Conservation (phyloP, 73 alveolate species). For the Strombidium stylifer region DNA sequence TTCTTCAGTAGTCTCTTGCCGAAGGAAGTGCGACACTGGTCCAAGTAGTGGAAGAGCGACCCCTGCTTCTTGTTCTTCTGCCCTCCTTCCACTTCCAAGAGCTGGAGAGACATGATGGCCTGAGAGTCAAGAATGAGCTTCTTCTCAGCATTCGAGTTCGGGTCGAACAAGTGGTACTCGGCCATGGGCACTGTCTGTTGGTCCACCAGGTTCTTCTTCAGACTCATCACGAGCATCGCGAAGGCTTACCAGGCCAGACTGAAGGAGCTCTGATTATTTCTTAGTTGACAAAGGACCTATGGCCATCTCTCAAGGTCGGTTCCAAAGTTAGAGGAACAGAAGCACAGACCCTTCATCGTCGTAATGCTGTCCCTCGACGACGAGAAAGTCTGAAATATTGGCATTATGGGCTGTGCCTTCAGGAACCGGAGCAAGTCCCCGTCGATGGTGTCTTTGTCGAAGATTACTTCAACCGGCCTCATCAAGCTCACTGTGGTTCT, state of each 20-base stretch:
- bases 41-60: slow-evolving; percentile 56
- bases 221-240: slow-evolving; percentile 7
- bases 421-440: no score
- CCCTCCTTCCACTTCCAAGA: neutral
- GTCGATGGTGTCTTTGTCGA: slow-evolving; percentile 18
- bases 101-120: no score
- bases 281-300: neutral
- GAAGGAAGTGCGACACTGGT: slow-evolving; percentile 64
- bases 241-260: slow-evolving; percentile 3
- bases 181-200: neutral
- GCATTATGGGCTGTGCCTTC: no score
- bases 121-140: slow-evolving; percentile 75
- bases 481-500: slow-evolving; percentile 36
- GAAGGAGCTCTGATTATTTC: neutral
- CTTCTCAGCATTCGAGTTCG: neutral
- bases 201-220: neutral
- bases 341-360: slow-evolving; percentile 16
- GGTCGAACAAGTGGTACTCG: neutral
- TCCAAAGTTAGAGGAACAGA: neutral
- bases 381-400: no score
- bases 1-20: slow-evolving; percentile 71
- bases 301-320: neutral
- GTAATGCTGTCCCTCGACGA: slow-evolving; percentile 25
- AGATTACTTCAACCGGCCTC: slow-evolving; percentile 49
- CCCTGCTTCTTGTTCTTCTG: no score